Base-by-base conservation (phyloP, 106 monocot genomes). In the Platanthera guangdongensis region DNA sequence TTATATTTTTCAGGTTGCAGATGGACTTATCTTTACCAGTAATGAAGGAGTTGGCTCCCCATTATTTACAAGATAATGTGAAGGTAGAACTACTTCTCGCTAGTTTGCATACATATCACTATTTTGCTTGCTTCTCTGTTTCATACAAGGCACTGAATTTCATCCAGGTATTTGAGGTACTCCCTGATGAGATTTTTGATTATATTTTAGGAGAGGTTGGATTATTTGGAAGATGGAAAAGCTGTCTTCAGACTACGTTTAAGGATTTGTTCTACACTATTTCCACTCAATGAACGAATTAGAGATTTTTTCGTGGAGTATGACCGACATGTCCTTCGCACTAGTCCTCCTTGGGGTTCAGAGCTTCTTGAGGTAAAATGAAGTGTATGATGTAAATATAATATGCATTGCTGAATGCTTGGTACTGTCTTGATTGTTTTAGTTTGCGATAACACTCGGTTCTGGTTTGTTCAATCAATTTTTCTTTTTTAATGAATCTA, bases 321-420 rank as follows among this genome's bases (percentile, higher is more conserved):
- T 87, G 97, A 99, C 62, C 83, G 97, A 3, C 94, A 99, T 78
- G 87, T 74, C 19, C 92, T 99, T 65, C 87, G 94, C 19, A 94
- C 94, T 74, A 94, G 94, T 77, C 94, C 97, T 54, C 97, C 94
- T 77, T 99, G 97, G 97, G 94, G 97, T 13, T 99, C 97, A 77
- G 97, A 99, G 76, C 88, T 99, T 78, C 97, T 99, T 80, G 97
- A 99, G 97, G 97, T 99, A 83, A 21, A 51, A 9, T 72, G n/a
- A 21, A 3, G 49, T 51, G 15, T 8, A 51, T 10, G 10, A 22
- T 72, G 50, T n/a, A n/a, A 16, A 47, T 14, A 77, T 68, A 25
- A 28, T 12, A 18, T 48, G 47, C 15, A 13, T 14, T 30, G 9
- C 28, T 65, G 65, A 19, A 30, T 25, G 65, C 32, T 65, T 10